Evolutionary conservation across 768 basidiomycete genomes (phyloP).

Genomic region (Rickenella mellea): DNA sequence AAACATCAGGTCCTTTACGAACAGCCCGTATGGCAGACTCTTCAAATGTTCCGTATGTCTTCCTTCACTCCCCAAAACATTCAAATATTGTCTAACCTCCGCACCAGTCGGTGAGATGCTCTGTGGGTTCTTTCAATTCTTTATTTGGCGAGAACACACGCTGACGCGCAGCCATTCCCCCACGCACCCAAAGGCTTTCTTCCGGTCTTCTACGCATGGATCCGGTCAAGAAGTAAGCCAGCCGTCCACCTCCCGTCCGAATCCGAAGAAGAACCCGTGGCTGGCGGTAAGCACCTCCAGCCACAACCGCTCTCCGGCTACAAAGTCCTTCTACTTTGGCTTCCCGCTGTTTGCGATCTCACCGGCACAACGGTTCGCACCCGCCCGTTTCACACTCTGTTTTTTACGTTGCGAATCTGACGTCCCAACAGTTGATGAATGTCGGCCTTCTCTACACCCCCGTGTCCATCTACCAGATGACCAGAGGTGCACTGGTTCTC

Average conservation of each 20-base stretch:
- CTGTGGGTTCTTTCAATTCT: slow-evolving; percentile 42
- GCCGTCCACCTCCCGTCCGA: slow-evolving; percentile 49
- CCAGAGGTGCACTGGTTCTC: slow-evolving; percentile 82
- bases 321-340: slow-evolving; percentile 72
- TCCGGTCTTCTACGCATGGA: slow-evolving; percentile 67
- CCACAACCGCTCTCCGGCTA: slow-evolving; percentile 50
- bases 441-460: slow-evolving; percentile 92
- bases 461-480: slow-evolving; percentile 97
- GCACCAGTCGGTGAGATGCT: slow-evolving; percentile 84
- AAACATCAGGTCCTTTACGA: slow-evolving; percentile 67
- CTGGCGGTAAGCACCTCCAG: slow-evolving; percentile 12
- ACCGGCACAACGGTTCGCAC: slow-evolving; percentile 77
- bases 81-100: too few relatives aligned
- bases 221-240: slow-evolving; percentile 36
- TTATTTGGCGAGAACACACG: slow-evolving; percentile 9
- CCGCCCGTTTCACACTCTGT: slow-evolving; percentile 10
- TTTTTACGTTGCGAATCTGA: slow-evolving; percentile 5
- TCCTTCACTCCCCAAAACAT: slow-evolving; percentile 4
- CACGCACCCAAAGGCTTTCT: slow-evolving; percentile 56
- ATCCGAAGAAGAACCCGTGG: slow-evolving; percentile 32
- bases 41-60: slow-evolving; percentile 79
- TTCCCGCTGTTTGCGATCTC: slow-evolving; percentile 84
- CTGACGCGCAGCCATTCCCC: slow-evolving; percentile 9
- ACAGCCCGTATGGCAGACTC: slow-evolving; percentile 89
- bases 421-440: slow-evolving; percentile 66